Evolutionary conservation across 768 basidiomycete species (phyloP), one percentile per base, ranked within the genome.

Genomic region (Suillus placidus): DNA sequence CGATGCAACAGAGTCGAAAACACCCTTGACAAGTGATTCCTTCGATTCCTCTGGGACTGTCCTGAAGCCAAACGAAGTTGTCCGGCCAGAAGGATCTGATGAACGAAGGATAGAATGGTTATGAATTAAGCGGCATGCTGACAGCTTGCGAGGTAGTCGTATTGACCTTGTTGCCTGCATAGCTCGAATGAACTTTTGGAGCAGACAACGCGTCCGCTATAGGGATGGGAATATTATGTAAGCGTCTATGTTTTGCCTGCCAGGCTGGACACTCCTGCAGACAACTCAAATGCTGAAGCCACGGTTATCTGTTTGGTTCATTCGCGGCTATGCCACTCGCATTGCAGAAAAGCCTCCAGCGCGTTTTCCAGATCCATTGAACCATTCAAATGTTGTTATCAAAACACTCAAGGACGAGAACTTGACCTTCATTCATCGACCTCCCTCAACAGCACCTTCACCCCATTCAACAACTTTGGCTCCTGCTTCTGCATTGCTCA

Each of bases 1-100:
- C 42, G 93, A 91, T 51, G 97, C 95, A 64, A 99, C 97, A 8
- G 94, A 97, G 73, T 93, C 89, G 80, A 99, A 99, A 61, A 99
- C 96, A 68, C 86, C 86, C 72, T 93, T 94, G 67, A 99, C 97
- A 55, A 99, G 84, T 2, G 85, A 80, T 79, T 99, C 97, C 75
- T 99, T 99, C 42, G 84, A 76, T 40, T 92, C 88, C 74, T 94
- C 92, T 16, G 92, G 91, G 3, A 99, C 89, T 8, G 90, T 92
- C 77, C 83, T 86, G 85, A 95, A 99, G 34, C 97, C 97, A 76
- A 99, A 99, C 40, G 97, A 97, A 0, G 95, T 84, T 6, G 90
- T 92, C 40, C 75, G 78, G 64, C 66, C 62, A 16, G 76, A 68
- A n/a, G 68, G 51, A 34, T 69, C 65, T 4, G 75, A 66, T 13